These are phyloP conservation scores for Fusarium pininemorale DNA, from an alignment of 2,329 filamentous ascomycete genomes.

Conservation along the genomic window DNA sequence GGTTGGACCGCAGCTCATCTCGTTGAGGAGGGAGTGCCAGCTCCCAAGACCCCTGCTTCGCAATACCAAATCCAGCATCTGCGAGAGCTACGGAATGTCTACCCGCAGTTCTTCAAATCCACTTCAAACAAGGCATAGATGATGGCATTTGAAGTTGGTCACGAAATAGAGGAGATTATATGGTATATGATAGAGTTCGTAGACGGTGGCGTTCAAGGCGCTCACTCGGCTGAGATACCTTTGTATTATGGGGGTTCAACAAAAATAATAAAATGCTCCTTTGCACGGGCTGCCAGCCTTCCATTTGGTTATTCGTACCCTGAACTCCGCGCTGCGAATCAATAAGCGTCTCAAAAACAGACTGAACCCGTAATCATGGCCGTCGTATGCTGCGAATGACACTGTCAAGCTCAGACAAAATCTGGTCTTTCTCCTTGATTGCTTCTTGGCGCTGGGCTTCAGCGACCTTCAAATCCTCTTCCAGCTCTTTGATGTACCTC, in stretches of 20 bases:
- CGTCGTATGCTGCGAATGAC: conserved; percentile 69
- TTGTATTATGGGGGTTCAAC: conserved; percentile 10
- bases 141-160: neutral
- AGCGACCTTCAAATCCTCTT: conserved; percentile 70
- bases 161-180: neutral
- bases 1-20: conserved; percentile 91
- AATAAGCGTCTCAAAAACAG: neutral
- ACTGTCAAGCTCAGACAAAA: conserved; percentile 66
- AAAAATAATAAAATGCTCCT: neutral
- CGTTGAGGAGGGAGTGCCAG: conserved; percentile 76
- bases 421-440: conserved; percentile 69
- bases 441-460: conserved; percentile 71
- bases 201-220: conserved; percentile 28
- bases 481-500: conserved; percentile 69
- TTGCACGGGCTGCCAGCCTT: neutral
- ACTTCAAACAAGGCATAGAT: conserved; percentile 21
- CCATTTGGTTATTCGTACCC: neutral
- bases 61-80: conserved; percentile 80
- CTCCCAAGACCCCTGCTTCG: conserved; percentile 71
- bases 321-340: conserved; percentile 34
- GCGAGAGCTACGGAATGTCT: conserved; percentile 77
- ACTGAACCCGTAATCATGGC: conserved; percentile 52
- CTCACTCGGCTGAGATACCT: conserved; percentile 21
- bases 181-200: neutral
- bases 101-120: conserved; percentile 86